Evolutionary conservation across 2,329 filamentous ascomycete species (phyloP), one percentile per base, ranked within the genome.

Genomic region (Pleurostoma richardsiae): DNA sequence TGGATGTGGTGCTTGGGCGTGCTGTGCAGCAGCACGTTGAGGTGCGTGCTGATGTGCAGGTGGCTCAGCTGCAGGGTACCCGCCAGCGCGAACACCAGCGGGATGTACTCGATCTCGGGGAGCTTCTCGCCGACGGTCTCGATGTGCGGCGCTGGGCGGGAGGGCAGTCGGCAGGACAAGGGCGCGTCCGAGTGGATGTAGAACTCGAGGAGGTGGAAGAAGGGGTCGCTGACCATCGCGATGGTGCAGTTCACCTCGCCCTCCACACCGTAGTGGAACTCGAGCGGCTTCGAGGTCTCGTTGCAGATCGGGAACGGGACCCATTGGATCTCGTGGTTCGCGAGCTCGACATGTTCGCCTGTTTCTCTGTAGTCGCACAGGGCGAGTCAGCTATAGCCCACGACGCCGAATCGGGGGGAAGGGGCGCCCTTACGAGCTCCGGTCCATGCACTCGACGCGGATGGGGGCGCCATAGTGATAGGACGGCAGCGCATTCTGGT

Each of bases 151-250:
- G 76, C 63, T 0, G 92, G 92, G 6, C 86, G 83, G 0, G 89
- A 82, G 29, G 92, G 90, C 10, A 97, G 81, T 44, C 94, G 91
- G 68, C 94, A 99, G 46, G 90, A 84, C 43, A 97, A 77, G 7
- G 94, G 94, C 19, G 90, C 91, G 69, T 99, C 94, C 72, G 87
- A 90, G 76, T 97, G 94, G 65, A 97, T 85, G 77, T 97, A 97
- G 77, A 96, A 97, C 71, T 97, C 88, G 71, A 92, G 85, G 44
- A 92, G 79, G 69, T 94, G 88, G 75, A 90, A 94, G 75, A 91
- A 86, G 39, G 86, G 80, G 63, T 92, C 88, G 58, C 79, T 77
- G 58, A 92, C 76, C 68, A 88, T 79, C 61, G 85, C 74, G 58
- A 94, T 83, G 46, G 88, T 94, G 74, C 88, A 94, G 71, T 92